Base-by-base conservation (phyloP, 768 basidiomycete genomes). In the Tylopilus balloui region DNA sequence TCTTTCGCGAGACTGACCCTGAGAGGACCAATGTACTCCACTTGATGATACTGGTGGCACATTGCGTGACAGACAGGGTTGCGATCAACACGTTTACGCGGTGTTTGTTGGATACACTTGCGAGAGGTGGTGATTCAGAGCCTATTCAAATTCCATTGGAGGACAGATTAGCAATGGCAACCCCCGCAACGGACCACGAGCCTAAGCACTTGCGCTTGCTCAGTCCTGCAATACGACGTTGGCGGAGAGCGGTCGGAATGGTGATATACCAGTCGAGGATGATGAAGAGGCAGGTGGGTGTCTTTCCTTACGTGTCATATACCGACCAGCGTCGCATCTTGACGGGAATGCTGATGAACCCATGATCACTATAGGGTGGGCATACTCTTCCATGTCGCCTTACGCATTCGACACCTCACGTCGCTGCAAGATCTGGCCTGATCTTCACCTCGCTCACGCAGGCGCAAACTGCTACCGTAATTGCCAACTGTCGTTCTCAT, bases 311-410 rank as follows among this genome's bases (percentile, higher is more conserved):
- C 32, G 14, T 8, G n/a, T 4, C 3, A n/a, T n/a, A n/a, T n/a
- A n/a, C n/a, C n/a, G n/a, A n/a, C n/a, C n/a, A n/a, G n/a, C n/a
- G n/a, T n/a, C n/a, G n/a, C n/a, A n/a, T n/a, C n/a, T n/a, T n/a
- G n/a, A n/a, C n/a, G n/a, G n/a, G n/a, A n/a, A n/a, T n/a, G n/a
- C 40, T 45, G 23, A 45, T 27, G 2, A 19, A 31, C 8, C 4
- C 9, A 4, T 20, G 9, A 9, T 40, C 24, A 17, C 20, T 42
- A 3, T 56, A 82, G 79, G 81, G 81, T 3, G 80, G 81, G 5
- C 79, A 82, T 41, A 76, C 77, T 0, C 66, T 83, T 6, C 79
- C 80, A 1, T 68, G 75, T 37, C 73, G 63, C n/a, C 45, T 71
- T 28, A 71, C 73, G 0, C 54, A 53, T 21, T 48, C 59, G 4